Conservation (phyloP, 257 asterid genomes). For the Fraxinus cuspidata region DNA sequence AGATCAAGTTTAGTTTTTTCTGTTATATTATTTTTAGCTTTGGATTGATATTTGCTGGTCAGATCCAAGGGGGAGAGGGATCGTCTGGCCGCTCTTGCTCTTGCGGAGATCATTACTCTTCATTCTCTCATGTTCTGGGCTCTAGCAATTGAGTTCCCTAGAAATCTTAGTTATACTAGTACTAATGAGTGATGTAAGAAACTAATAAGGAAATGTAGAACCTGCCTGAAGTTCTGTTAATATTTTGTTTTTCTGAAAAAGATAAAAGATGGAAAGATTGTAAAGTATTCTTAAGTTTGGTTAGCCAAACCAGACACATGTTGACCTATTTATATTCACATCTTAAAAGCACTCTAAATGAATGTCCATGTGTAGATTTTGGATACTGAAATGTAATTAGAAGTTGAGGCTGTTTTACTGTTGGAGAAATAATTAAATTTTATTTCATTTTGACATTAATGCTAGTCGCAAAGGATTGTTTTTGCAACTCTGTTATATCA, state of each 20-base stretch:
- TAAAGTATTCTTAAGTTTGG: neutral
- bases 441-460: neutral
- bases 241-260: neutral
- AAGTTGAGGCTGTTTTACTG: neutral
- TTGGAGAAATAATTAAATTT: neutral
- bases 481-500: neutral
- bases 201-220: neutral
- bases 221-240: neutral
- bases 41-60: neutral
- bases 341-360: neutral
- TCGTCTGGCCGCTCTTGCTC: too few species aligned
- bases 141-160: neutral
- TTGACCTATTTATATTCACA: neutral
- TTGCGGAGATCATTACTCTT: too few species aligned
- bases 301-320: neutral
- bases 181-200: too few species aligned
- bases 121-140: too few species aligned
- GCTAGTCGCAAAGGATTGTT: neutral
- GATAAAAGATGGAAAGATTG: neutral
- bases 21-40: neutral
- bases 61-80: too few species aligned
- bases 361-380: neutral
- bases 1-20: neutral
- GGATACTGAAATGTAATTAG: neutral
- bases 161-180: neutral